phyloP scores from a whole-genome alignment of 164 flowering plant genomes.

The Pachysandra terminalis region DNA sequence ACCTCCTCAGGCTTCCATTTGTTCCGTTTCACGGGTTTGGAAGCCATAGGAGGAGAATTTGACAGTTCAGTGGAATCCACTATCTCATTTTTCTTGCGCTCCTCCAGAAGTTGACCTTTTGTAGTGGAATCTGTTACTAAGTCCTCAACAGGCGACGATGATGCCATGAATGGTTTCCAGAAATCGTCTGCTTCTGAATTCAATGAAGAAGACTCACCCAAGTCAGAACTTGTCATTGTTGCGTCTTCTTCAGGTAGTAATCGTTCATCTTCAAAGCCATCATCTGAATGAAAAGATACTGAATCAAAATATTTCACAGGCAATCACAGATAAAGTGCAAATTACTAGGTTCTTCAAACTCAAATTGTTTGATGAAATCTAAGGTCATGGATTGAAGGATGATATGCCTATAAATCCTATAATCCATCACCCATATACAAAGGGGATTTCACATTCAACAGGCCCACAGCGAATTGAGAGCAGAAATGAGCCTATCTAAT shows the following conservation, averaged over 20 bases:
- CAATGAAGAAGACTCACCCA: slow-evolving; percentile 19
- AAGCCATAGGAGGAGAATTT: slow-evolving; percentile 25
- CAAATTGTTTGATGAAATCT: too few species aligned
- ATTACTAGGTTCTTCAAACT: too few species aligned
- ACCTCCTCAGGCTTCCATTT: slow-evolving; percentile 93
- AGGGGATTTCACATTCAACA: too few species aligned
- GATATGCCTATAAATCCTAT: too few species aligned
- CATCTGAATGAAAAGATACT: slow-evolving; percentile 25
- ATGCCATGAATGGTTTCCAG: slow-evolving; percentile 38
- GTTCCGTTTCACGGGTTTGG: slow-evolving; percentile 58
- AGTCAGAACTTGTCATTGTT: slow-evolving; percentile 25
- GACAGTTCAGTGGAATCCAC: slow-evolving; percentile 23
- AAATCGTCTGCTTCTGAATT: slow-evolving; percentile 32
- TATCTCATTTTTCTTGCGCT: slow-evolving; percentile 20
- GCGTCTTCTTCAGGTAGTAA: slow-evolving; percentile 38
- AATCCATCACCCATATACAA: too few species aligned
- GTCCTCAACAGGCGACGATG: slow-evolving; percentile 28
- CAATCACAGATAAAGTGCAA: too few species aligned
- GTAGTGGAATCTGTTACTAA: slow-evolving; percentile 16
- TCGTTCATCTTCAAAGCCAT: slow-evolving; percentile 22
- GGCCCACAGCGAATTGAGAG: too few species aligned
- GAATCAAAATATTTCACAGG: background rate
- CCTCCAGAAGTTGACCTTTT: slow-evolving; percentile 13
- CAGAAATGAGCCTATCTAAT: too few species aligned
- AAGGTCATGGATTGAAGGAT: too few species aligned